Conservation (phyloP, 2,329 filamentous ascomycete genomes). For the Phoma herbarum region DNA sequence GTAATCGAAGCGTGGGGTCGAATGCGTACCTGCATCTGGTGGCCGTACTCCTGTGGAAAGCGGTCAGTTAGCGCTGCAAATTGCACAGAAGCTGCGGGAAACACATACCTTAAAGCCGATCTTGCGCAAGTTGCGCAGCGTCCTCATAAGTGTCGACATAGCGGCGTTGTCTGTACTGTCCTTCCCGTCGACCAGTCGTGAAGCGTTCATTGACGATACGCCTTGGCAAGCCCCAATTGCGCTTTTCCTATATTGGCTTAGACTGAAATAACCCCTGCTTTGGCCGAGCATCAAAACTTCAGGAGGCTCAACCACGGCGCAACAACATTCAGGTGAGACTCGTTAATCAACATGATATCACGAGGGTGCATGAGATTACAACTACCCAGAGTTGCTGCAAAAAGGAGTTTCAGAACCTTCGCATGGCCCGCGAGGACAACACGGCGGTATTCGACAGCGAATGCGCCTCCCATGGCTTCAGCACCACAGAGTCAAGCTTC, state of each 20-base stretch:
- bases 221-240: constrained; percentile 32
- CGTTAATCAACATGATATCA: constrained; percentile 45
- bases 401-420: constrained; percentile 27
- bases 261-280: constrained; percentile 21
- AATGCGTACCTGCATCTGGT: constrained; percentile 85
- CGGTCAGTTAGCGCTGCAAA: constrained; percentile 44
- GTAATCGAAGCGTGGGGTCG: constrained; percentile 35
- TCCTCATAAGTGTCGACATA: constrained; percentile 94
- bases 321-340: constrained; percentile 4
- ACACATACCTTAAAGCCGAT: constrained; percentile 81
- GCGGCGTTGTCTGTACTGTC: constrained; percentile 49
- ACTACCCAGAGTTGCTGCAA: constrained; percentile 29
- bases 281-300: constrained; percentile 39
- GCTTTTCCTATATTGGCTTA: constrained; percentile 21
- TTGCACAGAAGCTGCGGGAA: constrained; percentile 18
- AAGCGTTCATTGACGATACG: constrained; percentile 33
- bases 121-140: constrained; percentile 84
- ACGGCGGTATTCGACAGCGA: constrained; percentile 47
- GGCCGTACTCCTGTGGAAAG: constrained; percentile 77
- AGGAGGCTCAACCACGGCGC: constrained; percentile 21
- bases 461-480: constrained; percentile 38
- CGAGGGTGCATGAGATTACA: constrained; percentile 40
- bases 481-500: constrained; percentile 59
- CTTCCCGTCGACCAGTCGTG: constrained; percentile 30
- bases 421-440: constrained; percentile 25